phyloP scores from a whole-genome alignment of 2,329 filamentous ascomycete genomes.

The Podosphaera xanthii region DNA sequence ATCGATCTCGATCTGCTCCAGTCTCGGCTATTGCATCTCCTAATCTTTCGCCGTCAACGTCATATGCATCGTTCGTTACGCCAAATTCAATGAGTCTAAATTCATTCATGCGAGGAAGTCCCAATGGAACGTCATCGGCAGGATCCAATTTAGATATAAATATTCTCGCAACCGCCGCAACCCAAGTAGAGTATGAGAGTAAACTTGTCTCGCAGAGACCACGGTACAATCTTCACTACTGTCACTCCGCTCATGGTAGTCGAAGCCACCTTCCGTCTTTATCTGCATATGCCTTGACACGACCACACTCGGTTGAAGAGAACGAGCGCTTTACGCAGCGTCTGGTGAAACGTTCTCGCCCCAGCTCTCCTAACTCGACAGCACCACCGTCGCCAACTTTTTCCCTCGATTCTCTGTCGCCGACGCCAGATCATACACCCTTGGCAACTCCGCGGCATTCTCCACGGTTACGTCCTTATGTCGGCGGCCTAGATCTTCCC shows the following conservation, averaged over 20 bases:
- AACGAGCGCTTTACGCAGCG: slow-evolving; percentile 57
- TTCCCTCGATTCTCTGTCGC: slow-evolving; percentile 84
- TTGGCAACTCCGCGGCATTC: slow-evolving; percentile 89
- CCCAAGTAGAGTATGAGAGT: slow-evolving; percentile 37
- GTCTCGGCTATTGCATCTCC: slow-evolving; percentile 74
- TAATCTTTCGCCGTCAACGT: slow-evolving; percentile 86
- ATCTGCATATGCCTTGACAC: slow-evolving; percentile 82
- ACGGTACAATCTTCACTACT: slow-evolving; percentile 29
- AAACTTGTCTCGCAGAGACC: slow-evolving; percentile 11
- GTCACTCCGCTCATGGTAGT: slow-evolving; percentile 19
- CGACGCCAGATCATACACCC: slow-evolving; percentile 96
- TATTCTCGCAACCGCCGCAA: slow-evolving; percentile 35
- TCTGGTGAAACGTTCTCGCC: slow-evolving; percentile 68
- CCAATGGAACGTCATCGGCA: slow-evolving; percentile 20
- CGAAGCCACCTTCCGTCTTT: slow-evolving; percentile 28
- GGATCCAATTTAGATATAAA: slow-evolving; percentile 26
- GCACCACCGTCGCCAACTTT: slow-evolving; percentile 91
- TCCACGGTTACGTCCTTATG: slow-evolving; percentile 57
- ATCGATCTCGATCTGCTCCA: slow-evolving; percentile 62
- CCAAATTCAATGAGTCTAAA: slow-evolving; percentile 28
- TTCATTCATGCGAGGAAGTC: slow-evolving; percentile 23
- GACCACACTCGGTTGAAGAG: slow-evolving; percentile 61
- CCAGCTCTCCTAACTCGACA: slow-evolving; percentile 85
- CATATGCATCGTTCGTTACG: slow-evolving; percentile 55
- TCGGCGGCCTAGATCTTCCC: slow-evolving; percentile 58